Percentiles rank a stretch among this genome's conserved stretches.
Evolutionary conservation across 2,329 filamentous ascomycete species (phyloP).

Genomic region (Cryphonectria carpinicola): DNA sequence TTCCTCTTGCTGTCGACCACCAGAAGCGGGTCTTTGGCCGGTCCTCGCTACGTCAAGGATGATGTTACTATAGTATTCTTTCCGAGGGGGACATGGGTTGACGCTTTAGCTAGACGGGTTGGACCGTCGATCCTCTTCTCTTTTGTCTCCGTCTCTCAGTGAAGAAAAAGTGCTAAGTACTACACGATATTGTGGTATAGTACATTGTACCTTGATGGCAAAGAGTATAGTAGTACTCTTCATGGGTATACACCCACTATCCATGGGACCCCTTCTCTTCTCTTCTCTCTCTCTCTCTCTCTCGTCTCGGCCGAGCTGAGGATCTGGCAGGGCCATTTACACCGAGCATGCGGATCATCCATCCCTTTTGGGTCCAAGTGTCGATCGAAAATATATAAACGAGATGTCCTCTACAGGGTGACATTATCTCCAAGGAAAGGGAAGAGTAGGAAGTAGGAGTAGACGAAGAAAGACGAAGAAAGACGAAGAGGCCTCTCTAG

Average conservation of each 20-base stretch:
- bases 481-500: background rate
- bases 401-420: background rate
- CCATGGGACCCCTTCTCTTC: too few species aligned
- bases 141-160: background rate
- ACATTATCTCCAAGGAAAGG: background rate
- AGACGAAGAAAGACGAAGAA: too few species aligned
- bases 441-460: too few species aligned
- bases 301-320: constrained; percentile 7
- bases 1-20: background rate
- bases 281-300: too few species aligned
- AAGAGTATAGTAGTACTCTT: too few species aligned
- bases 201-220: too few species aligned
- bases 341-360: background rate
- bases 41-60: background rate
- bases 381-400: background rate
- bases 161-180: too few species aligned
- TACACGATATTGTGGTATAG: too few species aligned
- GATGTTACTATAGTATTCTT: background rate
- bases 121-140: background rate
- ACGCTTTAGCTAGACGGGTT: background rate
- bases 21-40: background rate
- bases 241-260: too few species aligned
- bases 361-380: background rate
- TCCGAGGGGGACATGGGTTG: background rate
- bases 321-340: background rate